Evolutionary conservation across 2,329 filamentous ascomycete species (phyloP).

Genomic region (Ophiosphaerella korrae): DNA sequence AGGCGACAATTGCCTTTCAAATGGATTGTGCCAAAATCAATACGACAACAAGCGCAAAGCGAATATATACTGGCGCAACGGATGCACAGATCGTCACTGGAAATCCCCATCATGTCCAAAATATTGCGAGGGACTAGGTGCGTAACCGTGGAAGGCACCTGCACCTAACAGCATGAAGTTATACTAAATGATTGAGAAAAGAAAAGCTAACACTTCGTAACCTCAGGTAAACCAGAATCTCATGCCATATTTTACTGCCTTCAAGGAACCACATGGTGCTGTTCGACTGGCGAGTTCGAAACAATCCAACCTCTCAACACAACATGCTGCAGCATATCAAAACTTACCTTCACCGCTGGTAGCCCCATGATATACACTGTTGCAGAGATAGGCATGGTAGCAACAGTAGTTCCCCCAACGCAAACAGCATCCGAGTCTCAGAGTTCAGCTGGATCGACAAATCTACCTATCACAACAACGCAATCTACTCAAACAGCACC

Average conservation of each 20-base stretch:
- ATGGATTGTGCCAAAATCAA: slow-evolving; percentile 13
- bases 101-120: slow-evolving; percentile 12
- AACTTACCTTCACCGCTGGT: not conserved
- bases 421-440: not conserved
- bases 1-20: slow-evolving; percentile 15
- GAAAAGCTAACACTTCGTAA: not conserved
- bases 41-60: slow-evolving; percentile 5
- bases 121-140: slow-evolving; percentile 12
- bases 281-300: not conserved
- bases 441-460: not conserved
- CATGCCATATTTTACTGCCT: slow-evolving; percentile 5
- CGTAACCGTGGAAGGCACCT: not conserved
- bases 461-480: too few relatives aligned
- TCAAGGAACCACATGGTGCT: not conserved
- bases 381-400: not conserved
- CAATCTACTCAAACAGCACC: not conserved
- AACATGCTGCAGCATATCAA: not conserved
- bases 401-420: not conserved
- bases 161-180: not conserved
- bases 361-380: slow-evolving; percentile 1
- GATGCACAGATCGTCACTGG: slow-evolving; percentile 18
- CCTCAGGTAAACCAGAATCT: not conserved
- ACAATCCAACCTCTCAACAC: not conserved
- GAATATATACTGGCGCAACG: slow-evolving; percentile 17
- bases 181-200: too few relatives aligned